Evolutionary conservation across 1,284 basidiomycete species (phyloP), one percentile per base, ranked within the genome.

Genomic region (Tilletiaria anomala): DNA sequence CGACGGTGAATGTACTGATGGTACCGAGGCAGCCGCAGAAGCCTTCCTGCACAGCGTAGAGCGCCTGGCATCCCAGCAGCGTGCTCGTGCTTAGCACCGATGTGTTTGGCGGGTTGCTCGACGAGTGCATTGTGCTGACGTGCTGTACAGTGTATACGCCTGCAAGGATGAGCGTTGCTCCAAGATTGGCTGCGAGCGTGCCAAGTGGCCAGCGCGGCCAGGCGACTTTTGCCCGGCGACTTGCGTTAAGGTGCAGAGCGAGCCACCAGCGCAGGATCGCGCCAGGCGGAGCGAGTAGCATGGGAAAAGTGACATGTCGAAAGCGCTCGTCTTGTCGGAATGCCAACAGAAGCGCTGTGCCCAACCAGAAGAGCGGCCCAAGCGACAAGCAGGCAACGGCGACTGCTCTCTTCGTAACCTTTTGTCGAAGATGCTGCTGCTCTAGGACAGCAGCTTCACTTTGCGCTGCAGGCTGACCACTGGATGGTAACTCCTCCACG

Each of bases 21-120:
- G 93, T 99, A 4, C 82, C 88, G 51, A 97, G 71, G 68, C 87
- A 89, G 5, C 88, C 93, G 63, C 89, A 96, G 61, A 88, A 94
- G 3, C 93, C 93, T 60, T 96, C 83, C 23, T 75, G 73, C 19
- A 97, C 69, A 1, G 54, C 61, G 14, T 54, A 49, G 14, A 62
- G 45, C 1, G 51, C 60, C 16, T 55, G 31, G 32, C 61, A 63
- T 1, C 47, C 50, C n/a, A 50, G 44, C n/a, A 15, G 14, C 1
- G 39, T 44, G 24, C 35, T n/a, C n/a, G 22, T 1, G 42, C 43
- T 3, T 45, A 44, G 4, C 35, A 41, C 4, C 43, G 23, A 17
- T 44, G 45, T 0, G 43, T 40, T 2, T 20, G 0, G 49, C 40
- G 0, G 5, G 10, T 0, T 40, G 39, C 5, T 56, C 58, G 17